These are phyloP conservation scores for Hypoxylon rickii DNA, from an alignment of 495 filamentous ascomycete species.

Conservation along the genomic window DNA sequence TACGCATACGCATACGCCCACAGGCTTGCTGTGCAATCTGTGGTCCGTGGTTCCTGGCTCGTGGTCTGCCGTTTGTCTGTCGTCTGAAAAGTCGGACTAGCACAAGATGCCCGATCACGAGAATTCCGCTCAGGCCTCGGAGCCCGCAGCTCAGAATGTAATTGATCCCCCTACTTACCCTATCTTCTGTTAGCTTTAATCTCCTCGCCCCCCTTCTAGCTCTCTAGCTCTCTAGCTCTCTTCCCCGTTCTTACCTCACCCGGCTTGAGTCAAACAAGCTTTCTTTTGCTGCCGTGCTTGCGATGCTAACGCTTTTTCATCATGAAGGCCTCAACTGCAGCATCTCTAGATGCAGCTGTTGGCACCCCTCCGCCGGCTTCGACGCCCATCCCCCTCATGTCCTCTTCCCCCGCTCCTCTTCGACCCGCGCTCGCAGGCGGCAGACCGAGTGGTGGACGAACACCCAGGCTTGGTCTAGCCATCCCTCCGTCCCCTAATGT, in stretches of 20 bases:
- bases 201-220: too few relatives aligned
- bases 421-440: slow-evolving; percentile 81
- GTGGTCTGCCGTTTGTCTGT: not conserved
- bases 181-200: not conserved
- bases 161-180: slow-evolving; percentile 13
- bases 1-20: slow-evolving; percentile 18
- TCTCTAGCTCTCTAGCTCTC: not conserved
- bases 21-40: slow-evolving; percentile 33
- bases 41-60: too few relatives aligned
- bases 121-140: slow-evolving; percentile 35
- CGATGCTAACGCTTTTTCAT: slow-evolving; percentile 38
- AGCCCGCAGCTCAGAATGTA: slow-evolving; percentile 40
- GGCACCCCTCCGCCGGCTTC: slow-evolving; percentile 36
- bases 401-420: slow-evolving; percentile 73
- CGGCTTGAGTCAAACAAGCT: not conserved
- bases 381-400: slow-evolving; percentile 65
- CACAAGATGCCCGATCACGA: slow-evolving; percentile 42
- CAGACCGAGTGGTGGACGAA: slow-evolving; percentile 65
- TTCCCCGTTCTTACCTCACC: not conserved
- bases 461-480: slow-evolving; percentile 81
- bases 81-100: slow-evolving; percentile 17
- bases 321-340: slow-evolving; percentile 37
- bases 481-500: slow-evolving; percentile 83
- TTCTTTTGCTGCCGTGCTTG: slow-evolving; percentile 3
- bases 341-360: slow-evolving; percentile 31